These are phyloP conservation scores for Leishmania lainsoni DNA, from an alignment of 208 protist genomes.

Conservation along the genomic window DNA sequence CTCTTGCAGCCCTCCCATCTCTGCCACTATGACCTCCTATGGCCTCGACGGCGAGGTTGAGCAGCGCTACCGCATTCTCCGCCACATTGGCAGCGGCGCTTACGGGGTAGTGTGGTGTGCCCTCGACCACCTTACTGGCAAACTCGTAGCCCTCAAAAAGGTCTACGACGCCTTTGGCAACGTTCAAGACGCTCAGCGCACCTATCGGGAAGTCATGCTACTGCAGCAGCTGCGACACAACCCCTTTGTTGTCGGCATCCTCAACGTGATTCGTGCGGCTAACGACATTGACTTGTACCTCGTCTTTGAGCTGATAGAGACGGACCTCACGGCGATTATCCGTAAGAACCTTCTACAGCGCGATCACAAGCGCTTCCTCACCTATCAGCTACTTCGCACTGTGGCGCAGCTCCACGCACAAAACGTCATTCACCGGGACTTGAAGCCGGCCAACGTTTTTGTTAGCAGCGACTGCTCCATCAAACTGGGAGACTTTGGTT, in stretches of 20 bases:
- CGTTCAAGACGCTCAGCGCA: constrained; percentile 92
- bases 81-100: constrained; percentile 95
- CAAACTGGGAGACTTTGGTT: constrained; percentile 98
- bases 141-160: constrained; percentile 96
- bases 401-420: constrained; percentile 94
- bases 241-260: constrained; percentile 92
- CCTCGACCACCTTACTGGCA: constrained; percentile 82
- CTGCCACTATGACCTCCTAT: constrained; percentile 60
- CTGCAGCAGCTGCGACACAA: constrained; percentile 76
- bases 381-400: constrained; percentile 96
- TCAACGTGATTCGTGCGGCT: constrained; percentile 96
- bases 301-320: constrained; percentile 97
- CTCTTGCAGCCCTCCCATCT: background rate
- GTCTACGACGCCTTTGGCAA: constrained; percentile 97
- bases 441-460: constrained; percentile 94
- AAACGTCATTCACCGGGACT: constrained; percentile 92
- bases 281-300: constrained; percentile 98
- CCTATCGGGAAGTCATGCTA: constrained; percentile 97
- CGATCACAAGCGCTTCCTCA: constrained; percentile 93
- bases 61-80: constrained; percentile 92
- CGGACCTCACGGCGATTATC: constrained; percentile 93
- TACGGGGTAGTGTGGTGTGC: constrained; percentile 97
- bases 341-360: constrained; percentile 95
- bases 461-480: constrained; percentile 93
- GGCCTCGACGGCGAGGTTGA: constrained; percentile 92